Base-by-base conservation (phyloP, 345 rosid species). In the Citrus trifoliata region DNA sequence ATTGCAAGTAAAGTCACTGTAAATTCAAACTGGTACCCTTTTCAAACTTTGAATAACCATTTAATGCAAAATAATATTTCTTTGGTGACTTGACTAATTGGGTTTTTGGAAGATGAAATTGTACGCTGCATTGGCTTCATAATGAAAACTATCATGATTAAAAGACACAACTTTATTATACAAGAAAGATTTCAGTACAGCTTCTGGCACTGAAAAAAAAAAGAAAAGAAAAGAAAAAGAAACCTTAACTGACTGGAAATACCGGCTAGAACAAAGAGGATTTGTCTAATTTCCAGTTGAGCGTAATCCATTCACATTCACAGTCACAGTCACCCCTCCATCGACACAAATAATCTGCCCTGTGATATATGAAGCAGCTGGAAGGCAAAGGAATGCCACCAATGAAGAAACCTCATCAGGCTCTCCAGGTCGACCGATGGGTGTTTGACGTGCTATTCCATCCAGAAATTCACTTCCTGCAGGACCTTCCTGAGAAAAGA, bases 311-410 rank as follows among this genome's bases (percentile, higher is more conserved):
- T 40, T 40, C 46, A 2, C 51, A 46, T 12, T 46, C 51, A 46
- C 0, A 3, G 6, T 33, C 7, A 21, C 30, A 1, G 76, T 73
- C 1, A 24, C 14, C 60, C 76, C 53, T 73, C 76, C 76, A 70
- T 86, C 88, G 33, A 86, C 87, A 21, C 81, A 59, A 25, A 86
- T 78, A 74, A 80, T 71, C 78, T 88, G 88, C 9, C 88, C 91
- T 0, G 88, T 88, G 58, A 84, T 76, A 73, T 86, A 88, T 6
- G 91, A 87, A 65, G 91, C 88, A n/a, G 87, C 88, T 4, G 87
- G 86, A 4, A 88, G 76, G 85, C 89, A 83, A 60, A 88, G 86
- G 75, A 83, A 88, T 21, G 81, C 88, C 13, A 79, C 91, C 48
- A 84, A 67, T 6, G 86, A 81, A 5, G 77, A 63, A 62, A 63